These are phyloP conservation scores for Colletotrichum higginsianum DNA, from an alignment of 2,329 filamentous ascomycete genomes.

Conservation along the genomic window DNA sequence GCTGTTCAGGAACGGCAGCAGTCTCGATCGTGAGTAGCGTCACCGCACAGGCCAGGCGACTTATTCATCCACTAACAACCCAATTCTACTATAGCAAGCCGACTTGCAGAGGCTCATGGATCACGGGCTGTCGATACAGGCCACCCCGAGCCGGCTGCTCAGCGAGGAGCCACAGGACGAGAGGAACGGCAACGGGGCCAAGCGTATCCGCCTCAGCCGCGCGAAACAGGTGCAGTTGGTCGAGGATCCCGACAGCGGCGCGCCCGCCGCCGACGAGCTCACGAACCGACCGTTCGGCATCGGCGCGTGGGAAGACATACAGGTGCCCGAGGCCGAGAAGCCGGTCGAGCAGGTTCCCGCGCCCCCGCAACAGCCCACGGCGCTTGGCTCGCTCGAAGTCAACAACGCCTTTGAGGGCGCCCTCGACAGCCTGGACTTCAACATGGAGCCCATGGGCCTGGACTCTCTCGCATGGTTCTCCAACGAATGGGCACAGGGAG, in stretches of 20 bases:
- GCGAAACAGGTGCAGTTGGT: slow-evolving; percentile 39
- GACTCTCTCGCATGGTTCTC: slow-evolving; percentile 46
- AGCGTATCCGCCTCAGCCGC: slow-evolving; percentile 33
- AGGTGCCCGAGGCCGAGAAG: slow-evolving; percentile 39
- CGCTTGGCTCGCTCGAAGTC: slow-evolving; percentile 59
- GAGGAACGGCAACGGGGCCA: slow-evolving; percentile 26
- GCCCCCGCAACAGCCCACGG: slow-evolving; percentile 43
- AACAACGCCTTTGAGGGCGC: slow-evolving; percentile 67
- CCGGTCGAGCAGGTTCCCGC: slow-evolving; percentile 17
- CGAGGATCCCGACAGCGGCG: slow-evolving; percentile 32
- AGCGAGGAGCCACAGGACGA: slow-evolving; percentile 46
- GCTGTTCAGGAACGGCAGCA: slow-evolving; percentile 66
- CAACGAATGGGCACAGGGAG: slow-evolving; percentile 37
- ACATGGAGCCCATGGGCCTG: slow-evolving; percentile 61
- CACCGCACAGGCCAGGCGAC: background rate
- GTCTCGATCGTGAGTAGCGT: slow-evolving; percentile 52
- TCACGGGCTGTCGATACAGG: slow-evolving; percentile 56
- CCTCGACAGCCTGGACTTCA: slow-evolving; percentile 62
- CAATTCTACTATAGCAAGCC: slow-evolving; percentile 46
- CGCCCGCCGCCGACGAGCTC: slow-evolving; percentile 36
- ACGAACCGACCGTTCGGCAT: slow-evolving; percentile 40
- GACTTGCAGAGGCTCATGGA: slow-evolving; percentile 68
- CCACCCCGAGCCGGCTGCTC: slow-evolving; percentile 50
- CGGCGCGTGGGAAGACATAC: slow-evolving; percentile 38
- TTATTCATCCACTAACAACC: slow-evolving; percentile 33